Evolutionary conservation across 2,329 filamentous ascomycete species (phyloP).

Genomic region (Hypoxylon sp.): DNA sequence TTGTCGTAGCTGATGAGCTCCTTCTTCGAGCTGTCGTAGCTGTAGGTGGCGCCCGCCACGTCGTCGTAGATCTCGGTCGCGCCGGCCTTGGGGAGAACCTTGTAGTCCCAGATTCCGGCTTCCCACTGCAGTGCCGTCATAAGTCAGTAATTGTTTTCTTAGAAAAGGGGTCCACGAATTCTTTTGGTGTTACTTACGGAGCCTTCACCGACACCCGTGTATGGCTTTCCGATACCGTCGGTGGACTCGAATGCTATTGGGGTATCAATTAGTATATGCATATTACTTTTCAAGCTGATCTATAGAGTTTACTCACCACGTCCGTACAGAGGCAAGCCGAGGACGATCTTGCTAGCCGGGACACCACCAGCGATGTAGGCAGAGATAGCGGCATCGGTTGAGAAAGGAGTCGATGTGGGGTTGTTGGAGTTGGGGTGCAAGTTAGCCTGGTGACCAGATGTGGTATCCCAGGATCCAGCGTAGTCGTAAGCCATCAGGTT

Average conservation of each 20-base stretch:
- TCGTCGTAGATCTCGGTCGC: conserved; percentile 71
- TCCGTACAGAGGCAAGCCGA: conserved; percentile 87
- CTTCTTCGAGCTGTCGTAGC: conserved; percentile 72
- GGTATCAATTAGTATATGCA: not conserved
- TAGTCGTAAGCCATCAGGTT: conserved; percentile 83
- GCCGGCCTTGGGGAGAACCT: conserved; percentile 76
- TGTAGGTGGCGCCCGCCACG: conserved; percentile 75
- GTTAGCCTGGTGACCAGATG: conserved; percentile 79
- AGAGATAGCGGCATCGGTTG: conserved; percentile 73
- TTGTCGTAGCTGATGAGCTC: conserved; percentile 82
- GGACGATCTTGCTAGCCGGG: conserved; percentile 74
- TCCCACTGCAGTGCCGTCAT: conserved; percentile 75
- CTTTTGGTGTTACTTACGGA: not conserved
- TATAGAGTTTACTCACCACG: conserved; percentile 55
- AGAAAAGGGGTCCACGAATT: not conserved
- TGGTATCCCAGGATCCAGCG: conserved; percentile 76
- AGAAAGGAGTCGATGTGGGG: conserved; percentile 76
- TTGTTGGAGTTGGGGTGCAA: conserved; percentile 70
- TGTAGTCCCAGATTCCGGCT: conserved; percentile 80
- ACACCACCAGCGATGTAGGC: conserved; percentile 77
- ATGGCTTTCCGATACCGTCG: conserved; percentile 75
- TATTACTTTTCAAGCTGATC: not conserved
- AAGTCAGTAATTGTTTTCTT: conserved; percentile 1
- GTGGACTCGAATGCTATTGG: conserved; percentile 70
- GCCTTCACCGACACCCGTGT: conserved; percentile 74